Evolutionary conservation across 2,329 filamentous ascomycete genomes (phyloP).

Genomic region (Tolypocladium guangdongense): DNA sequence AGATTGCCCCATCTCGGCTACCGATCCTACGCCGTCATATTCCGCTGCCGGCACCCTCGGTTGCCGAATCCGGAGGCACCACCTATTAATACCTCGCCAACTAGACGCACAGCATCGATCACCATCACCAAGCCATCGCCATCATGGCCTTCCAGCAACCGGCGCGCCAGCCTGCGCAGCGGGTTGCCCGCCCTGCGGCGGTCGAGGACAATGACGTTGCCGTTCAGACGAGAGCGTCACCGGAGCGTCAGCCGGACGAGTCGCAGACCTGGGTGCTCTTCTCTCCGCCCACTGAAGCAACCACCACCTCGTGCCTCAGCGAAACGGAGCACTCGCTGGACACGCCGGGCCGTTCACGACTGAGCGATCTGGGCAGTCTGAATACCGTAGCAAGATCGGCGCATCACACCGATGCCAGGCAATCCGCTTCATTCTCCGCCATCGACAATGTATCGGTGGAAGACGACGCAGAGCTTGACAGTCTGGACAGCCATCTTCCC

Average conservation of each 20-base stretch:
- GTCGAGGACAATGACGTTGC: slow-evolving; percentile 23
- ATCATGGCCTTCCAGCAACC: slow-evolving; percentile 51
- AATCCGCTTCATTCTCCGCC: slow-evolving; percentile 26
- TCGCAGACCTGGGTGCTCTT: slow-evolving; percentile 96
- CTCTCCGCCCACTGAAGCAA: slow-evolving; percentile 57
- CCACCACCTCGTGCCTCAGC: slow-evolving; percentile 56
- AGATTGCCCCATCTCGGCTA: slow-evolving; percentile 1
- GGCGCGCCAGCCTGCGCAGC: slow-evolving; percentile 39
- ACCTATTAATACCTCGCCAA: neutral
- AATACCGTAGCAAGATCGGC: slow-evolving; percentile 56
- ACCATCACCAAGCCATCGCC: neutral
- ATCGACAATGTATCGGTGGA: slow-evolving; percentile 31
- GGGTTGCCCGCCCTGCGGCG: slow-evolving; percentile 30
- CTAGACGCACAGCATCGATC: neutral
- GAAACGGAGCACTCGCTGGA: slow-evolving; percentile 55
- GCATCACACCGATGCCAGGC: slow-evolving; percentile 32
- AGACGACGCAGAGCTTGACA: slow-evolving; percentile 77
- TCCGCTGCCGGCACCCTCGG: neutral
- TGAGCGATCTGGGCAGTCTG: slow-evolving; percentile 74
- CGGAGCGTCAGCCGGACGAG: slow-evolving; percentile 43
- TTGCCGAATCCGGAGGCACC: neutral
- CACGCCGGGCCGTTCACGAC: slow-evolving; percentile 57
- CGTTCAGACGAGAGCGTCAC: slow-evolving; percentile 11
- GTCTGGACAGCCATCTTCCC: slow-evolving; percentile 81
- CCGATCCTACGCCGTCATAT: neutral